A percentile compares a stretch with the other conserved stretches of the same genome.
phyloP scores from a whole-genome alignment of 495 filamentous ascomycete species.

The Aspergillus ellipticus region DNA sequence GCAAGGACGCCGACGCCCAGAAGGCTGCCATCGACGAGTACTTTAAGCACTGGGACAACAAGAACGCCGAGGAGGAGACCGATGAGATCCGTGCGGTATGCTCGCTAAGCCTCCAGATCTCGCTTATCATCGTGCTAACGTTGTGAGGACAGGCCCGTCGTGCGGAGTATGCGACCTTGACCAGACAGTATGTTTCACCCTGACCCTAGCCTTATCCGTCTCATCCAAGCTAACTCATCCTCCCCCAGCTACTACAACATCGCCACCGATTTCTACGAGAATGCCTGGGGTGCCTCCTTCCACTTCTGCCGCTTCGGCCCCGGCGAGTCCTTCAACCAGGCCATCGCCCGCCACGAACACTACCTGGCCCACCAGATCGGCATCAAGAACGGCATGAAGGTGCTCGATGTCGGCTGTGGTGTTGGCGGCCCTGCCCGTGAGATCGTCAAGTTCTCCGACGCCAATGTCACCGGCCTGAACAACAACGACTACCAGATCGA shows the following conservation, averaged over 20 bases:
- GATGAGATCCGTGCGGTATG: conserved; percentile 71
- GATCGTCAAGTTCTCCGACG: conserved; percentile 91
- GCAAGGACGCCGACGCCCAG: conserved; percentile 78
- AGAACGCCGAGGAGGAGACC: conserved; percentile 75
- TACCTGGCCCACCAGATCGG: conserved; percentile 91
- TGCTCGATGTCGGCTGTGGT: conserved; percentile 96
- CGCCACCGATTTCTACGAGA: conserved; percentile 95
- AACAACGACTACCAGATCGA: conserved; percentile 99
- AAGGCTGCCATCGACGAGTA: conserved; percentile 93
- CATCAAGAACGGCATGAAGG: conserved; percentile 80
- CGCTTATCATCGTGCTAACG: not conserved
- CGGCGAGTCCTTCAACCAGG: conserved; percentile 85
- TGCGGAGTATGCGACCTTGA: conserved; percentile 91
- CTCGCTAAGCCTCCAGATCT: conserved; percentile 4
- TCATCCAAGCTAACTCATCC: conserved; percentile 15
- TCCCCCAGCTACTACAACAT: conserved; percentile 87
- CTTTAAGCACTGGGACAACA: conserved; percentile 99
- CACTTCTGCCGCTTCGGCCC: conserved; percentile 96
- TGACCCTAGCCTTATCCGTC: not conserved
- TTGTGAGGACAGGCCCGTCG: conserved; percentile 58
- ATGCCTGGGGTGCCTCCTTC: conserved; percentile 93
- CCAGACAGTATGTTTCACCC: conserved; percentile 69
- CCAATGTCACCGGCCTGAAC: conserved; percentile 88
- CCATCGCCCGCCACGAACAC: conserved; percentile 96
- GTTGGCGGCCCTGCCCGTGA: conserved; percentile 96